Percentiles rank a stretch among this genome's conserved stretches.
phyloP scores from a whole-genome alignment of 306 rosid genomes.

The Dryas octopetala region DNA sequence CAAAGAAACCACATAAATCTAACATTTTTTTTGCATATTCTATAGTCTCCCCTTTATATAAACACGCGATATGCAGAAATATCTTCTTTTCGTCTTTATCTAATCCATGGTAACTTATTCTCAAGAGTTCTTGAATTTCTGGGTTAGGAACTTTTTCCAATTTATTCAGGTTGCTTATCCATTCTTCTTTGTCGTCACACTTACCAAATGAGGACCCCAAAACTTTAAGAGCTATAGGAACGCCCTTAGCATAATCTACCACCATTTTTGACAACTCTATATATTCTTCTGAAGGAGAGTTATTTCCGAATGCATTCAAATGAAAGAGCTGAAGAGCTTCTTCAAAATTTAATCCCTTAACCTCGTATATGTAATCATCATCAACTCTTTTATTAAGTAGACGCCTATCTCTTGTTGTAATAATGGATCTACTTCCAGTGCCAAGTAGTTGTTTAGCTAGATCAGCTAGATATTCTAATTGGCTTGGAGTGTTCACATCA shows the following conservation, averaged over 20 bases:
- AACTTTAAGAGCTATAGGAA: neutral
- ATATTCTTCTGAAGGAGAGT: neutral
- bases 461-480: too few species aligned
- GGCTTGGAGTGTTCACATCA: too few species aligned
- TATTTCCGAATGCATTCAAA: too few species aligned
- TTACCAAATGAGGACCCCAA: neutral
- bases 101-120: constrained; percentile 24
- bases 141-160: neutral
- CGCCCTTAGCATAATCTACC: constrained; percentile 10
- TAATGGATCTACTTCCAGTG: too few species aligned
- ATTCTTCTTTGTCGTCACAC: neutral
- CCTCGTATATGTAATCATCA: too few species aligned
- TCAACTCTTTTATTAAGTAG: too few species aligned
- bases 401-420: too few species aligned
- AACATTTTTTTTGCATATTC: constrained; percentile 15
- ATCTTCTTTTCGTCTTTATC: constrained; percentile 23
- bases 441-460: too few species aligned
- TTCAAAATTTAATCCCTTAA: too few species aligned
- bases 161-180: neutral
- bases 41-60: constrained; percentile 34
- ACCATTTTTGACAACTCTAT: neutral
- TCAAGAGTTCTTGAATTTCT: neutral
- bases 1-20: constrained; percentile 17
- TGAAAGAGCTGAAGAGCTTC: too few species aligned
- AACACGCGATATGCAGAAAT: constrained; percentile 35